Evolutionary conservation across 73 alveolate species (phyloP).

Genomic region (Paraurostyla sp.): DNA sequence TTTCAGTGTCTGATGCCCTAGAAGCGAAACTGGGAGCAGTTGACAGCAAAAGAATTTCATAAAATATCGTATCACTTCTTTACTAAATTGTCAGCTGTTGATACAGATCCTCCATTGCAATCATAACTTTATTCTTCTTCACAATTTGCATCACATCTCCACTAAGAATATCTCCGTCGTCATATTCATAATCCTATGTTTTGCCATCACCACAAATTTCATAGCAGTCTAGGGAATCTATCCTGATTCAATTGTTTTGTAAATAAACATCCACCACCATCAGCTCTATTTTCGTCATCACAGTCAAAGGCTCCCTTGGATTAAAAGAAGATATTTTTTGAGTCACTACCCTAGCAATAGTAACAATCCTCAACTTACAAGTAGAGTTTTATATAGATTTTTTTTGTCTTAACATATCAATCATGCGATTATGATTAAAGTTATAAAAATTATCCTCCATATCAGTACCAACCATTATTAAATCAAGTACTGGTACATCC

Average conservation of each 20-base stretch:
- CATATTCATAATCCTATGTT: slow-evolving; percentile 39
- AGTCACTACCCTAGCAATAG: not conserved
- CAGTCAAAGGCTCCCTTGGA: slow-evolving; percentile 6
- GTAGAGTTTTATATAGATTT: no score
- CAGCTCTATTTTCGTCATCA: slow-evolving; percentile 3
- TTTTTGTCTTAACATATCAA: no score
- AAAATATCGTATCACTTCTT: no score
- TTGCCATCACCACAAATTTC: slow-evolving; percentile 72
- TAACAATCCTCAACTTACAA: not conserved
- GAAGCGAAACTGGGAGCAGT: not conserved
- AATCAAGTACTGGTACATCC: slow-evolving; percentile 6
- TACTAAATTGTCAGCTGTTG: no score
- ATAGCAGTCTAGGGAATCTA: slow-evolving; percentile 5
- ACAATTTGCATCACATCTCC: slow-evolving; percentile 28
- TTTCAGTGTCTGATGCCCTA: not conserved
- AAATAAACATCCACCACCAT: slow-evolving; percentile 30
- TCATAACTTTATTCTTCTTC: not conserved
- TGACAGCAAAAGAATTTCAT: no score
- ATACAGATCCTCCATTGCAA: not conserved
- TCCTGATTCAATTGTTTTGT: not conserved
- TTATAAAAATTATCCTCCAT: not conserved
- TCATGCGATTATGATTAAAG: no score
- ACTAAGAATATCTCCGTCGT: slow-evolving; percentile 37
- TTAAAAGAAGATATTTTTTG: not conserved
- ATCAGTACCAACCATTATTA: not conserved